Evolutionary conservation across 257 asterid species (phyloP).

Genomic region (Knoxia roxburghii): DNA sequence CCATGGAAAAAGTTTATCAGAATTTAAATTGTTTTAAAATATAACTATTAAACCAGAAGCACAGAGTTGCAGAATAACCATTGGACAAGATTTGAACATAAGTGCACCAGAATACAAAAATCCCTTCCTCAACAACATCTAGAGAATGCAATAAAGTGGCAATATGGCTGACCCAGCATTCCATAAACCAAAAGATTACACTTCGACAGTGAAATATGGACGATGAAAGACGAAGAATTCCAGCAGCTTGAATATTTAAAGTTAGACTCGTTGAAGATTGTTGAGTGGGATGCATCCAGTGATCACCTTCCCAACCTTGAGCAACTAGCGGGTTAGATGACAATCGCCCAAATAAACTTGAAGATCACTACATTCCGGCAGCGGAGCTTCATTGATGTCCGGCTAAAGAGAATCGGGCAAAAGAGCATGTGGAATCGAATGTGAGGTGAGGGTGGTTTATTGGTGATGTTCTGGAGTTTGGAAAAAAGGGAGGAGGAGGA

Average conservation of each 20-base stretch:
- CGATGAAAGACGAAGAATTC: conserved; percentile 2
- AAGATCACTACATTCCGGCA: no score
- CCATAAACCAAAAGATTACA: not conserved
- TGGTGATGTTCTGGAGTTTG: no score
- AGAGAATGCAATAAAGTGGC: not conserved
- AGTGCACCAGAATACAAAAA: not conserved
- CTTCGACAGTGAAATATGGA: conserved; percentile 1
- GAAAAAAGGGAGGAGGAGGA: no score
- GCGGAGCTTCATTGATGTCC: no score
- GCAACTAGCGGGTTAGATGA: no score
- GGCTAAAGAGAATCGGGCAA: no score
- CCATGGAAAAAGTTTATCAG: not conserved
- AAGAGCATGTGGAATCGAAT: no score
- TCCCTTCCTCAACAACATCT: no score
- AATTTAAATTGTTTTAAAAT: no score
- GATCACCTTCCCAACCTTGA: conserved; percentile 8
- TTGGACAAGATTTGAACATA: not conserved
- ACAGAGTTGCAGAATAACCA: not conserved
- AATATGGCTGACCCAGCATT: not conserved
- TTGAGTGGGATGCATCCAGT: conserved; percentile 1
- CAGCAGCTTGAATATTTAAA: conserved; percentile 4
- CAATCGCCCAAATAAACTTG: no score
- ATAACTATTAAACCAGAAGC: not conserved
- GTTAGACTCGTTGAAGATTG: not conserved
- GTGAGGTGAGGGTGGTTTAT: no score